phyloP scores from a whole-genome alignment of 805 yeast genomes.

The Yueomyces sp. region DNA sequence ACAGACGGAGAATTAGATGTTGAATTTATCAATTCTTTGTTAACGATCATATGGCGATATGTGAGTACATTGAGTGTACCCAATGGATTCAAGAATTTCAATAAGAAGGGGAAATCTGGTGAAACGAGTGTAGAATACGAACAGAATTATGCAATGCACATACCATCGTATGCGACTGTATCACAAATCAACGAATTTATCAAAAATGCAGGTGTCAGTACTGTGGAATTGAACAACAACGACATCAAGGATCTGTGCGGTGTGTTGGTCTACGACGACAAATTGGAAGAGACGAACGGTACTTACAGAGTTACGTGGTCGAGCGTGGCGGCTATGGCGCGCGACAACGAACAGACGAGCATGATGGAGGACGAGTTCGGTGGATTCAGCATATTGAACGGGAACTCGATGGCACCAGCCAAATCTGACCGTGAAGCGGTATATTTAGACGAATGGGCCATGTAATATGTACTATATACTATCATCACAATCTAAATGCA shows the following conservation, averaged over 20 bases:
- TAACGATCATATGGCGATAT: constrained; percentile 80
- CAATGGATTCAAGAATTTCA: constrained; percentile 36
- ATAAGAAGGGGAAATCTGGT: background rate
- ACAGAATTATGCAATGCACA: constrained; percentile 35
- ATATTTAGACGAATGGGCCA: constrained; percentile 36
- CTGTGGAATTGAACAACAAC: constrained; percentile 58
- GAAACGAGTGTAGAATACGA: background rate
- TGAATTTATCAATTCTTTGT: constrained; percentile 76
- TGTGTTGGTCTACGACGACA: constrained; percentile 78
- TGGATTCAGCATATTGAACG: too few relatives aligned
- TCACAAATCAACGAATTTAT: constrained; percentile 68
- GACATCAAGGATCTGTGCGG: constrained; percentile 80
- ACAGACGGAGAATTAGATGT: constrained; percentile 90
- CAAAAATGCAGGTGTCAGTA: constrained; percentile 55
- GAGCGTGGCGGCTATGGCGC: constrained; percentile 53
- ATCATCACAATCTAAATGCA: too few relatives aligned
- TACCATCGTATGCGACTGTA: constrained; percentile 55
- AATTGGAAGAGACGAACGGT: constrained; percentile 49
- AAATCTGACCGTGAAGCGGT: constrained; percentile 30
- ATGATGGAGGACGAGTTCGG: background rate
- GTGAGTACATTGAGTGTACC: constrained; percentile 71
- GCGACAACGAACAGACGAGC: background rate
- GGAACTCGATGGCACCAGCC: constrained; percentile 27
- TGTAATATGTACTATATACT: constrained; percentile 1
- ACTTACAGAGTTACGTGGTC: constrained; percentile 78